Evolutionary conservation across 768 basidiomycete species (phyloP), one percentile per base, ranked within the genome.

Genomic region (Macrocybe gigantea): DNA sequence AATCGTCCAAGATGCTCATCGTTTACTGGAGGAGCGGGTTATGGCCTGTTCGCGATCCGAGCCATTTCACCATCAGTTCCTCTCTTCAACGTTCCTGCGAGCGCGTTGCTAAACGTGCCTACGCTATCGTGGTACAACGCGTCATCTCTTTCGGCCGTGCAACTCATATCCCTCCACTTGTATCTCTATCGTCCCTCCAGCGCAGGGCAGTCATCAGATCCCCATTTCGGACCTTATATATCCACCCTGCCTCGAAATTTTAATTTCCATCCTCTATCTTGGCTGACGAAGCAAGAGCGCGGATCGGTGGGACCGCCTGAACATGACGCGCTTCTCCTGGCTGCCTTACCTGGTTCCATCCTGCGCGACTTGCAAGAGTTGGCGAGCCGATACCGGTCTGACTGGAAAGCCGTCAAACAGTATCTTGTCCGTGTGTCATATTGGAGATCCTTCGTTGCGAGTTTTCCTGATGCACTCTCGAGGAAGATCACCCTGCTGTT

Each of bases 91-190:
- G 68, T 96, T 7, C 94, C 94, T 2, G 70, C 78, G 2, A 66
- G 65, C 9, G 82, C 83, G 0, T 65, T 96, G 53, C 66, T 95
- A 54, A 97, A 94, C 64, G 65, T 72, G 35, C 68, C 72, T 40
- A 93, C 93, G 0, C 73, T 96, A 33, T 62, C 65, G 15, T 67
- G 73, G 2, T 67, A 79, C 37, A 87, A 92, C 64, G 77, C 83
- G 41, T 38, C 47, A 29, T 54, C 64, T 0, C 60, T 85, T 51
- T 80, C 76, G 15, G 86, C 88, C 7, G 75, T 74, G 4, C 93
- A 96, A 58, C 63, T 89, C 11, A 77, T 96, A 32, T 80, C 90
- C 5, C 66, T 97, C 50, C 91, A 96, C 69, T 72, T 96, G 7
- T 72, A 80, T 36, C 67, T 93, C 1, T 74, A 88, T 64, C 76